Evolutionary conservation across 78 protist species (phyloP), one percentile per base, ranked within the genome.

Genomic region (Chrysochromulina parva): DNA sequence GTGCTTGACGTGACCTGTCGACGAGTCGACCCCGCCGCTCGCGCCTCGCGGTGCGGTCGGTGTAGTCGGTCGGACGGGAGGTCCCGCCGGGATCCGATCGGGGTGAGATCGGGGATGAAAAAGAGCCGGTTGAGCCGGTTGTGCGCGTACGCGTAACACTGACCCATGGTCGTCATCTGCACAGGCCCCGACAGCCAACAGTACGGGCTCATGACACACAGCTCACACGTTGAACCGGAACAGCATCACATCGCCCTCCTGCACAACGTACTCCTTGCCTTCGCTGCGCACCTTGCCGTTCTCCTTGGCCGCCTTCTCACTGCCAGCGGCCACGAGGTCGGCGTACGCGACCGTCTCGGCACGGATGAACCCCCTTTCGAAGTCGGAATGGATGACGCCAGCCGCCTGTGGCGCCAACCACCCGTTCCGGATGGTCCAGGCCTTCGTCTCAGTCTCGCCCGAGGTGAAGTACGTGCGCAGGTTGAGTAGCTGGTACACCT

Each of bases 181-280:
- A 38, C 38, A 38, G 38, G 38, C 38, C 38, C 38, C 38, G 38
- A 38, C 38, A 38, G 38, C 38, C 38, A 38, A 38, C 38, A 38
- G 38, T 38, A 38, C 38, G 38, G 38, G 38, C 38, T 38, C 38
- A 38, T 38, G 38, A 38, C 38, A 38, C 38, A 38, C 38, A 38
- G 38, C 38, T 38, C 38, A 91, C 47, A 86, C 90, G 58, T 91
- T 91, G 90, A 91, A 91, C 26, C 93, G 90, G 90, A 92, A 92
- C 53, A 87, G 94, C 87, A 92, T 73, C 50, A 66, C 84, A 80
- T 92, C 94, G 48, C 88, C 90, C 16, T 92, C 94, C 53, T 74
- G 14, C 26, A 92, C 94, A 1, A 76, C 94, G 80, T 92, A 92
- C 73, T 92, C 94, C 81, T 92, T 92, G n/a, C 94, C 94, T 88